These are phyloP conservation scores for Nakazawaea ambrosiae DNA, from an alignment of 805 yeast species.

Conservation along the genomic window DNA sequence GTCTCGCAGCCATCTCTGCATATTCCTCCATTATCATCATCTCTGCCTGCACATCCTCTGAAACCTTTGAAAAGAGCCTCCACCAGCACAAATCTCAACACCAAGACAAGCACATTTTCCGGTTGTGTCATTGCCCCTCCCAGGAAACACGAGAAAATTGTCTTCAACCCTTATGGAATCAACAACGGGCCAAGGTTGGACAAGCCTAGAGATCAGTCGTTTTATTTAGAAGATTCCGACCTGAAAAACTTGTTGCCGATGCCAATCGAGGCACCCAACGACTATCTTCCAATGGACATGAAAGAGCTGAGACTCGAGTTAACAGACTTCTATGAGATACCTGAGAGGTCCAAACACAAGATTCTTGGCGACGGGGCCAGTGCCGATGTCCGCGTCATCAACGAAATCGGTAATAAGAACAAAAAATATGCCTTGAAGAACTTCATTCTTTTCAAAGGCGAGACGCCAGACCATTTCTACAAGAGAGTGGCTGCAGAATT, in stretches of 20 bases:
- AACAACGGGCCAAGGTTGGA: constrained; percentile 26
- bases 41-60: too few relatives aligned
- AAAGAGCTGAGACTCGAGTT: constrained; percentile 41
- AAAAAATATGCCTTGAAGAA: constrained; percentile 59
- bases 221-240: constrained; percentile 22
- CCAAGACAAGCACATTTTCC: too few relatives aligned
- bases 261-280: constrained; percentile 64
- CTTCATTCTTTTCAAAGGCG: constrained; percentile 52
- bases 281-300: constrained; percentile 47
- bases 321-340: constrained; percentile 46
- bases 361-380: constrained; percentile 71
- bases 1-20: background rate
- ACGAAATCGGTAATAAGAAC: constrained; percentile 25
- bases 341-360: constrained; percentile 32
- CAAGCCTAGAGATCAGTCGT: constrained; percentile 24
- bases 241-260: constrained; percentile 46
- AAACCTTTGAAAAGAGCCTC: constrained; percentile 3
- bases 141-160: constrained; percentile 28
- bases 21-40: too few relatives aligned
- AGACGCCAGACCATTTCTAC: constrained; percentile 59
- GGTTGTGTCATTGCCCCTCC: background rate
- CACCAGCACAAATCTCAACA: background rate
- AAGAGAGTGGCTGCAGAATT: constrained; percentile 58
- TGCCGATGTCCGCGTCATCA: constrained; percentile 51
- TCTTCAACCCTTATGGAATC: constrained; percentile 62